Evolutionary conservation across 2,329 filamentous ascomycete species (phyloP).

Genomic region (Aspergillus hiratsukae): DNA sequence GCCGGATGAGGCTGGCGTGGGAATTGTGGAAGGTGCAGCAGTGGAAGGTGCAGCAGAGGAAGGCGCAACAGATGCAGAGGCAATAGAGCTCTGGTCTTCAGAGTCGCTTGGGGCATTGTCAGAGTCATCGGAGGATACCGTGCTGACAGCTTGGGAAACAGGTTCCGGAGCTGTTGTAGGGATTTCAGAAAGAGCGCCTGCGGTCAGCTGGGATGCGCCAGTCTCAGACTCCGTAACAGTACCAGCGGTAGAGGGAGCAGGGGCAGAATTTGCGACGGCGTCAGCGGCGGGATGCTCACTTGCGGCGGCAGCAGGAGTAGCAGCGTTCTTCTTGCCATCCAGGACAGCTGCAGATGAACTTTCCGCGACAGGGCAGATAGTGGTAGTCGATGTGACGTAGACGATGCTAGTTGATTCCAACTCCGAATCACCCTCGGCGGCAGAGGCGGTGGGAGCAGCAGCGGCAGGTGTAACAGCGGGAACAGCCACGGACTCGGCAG

Average conservation of each 20-base stretch:
- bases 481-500: not conserved
- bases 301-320: not conserved
- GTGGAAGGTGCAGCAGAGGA: not conserved
- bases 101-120: not conserved
- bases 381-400: conserved; percentile 12
- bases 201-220: not conserved
- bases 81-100: not conserved
- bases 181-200: not conserved
- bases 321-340: not conserved
- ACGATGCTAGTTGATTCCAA: conserved; percentile 5
- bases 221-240: not conserved
- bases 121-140: not conserved
- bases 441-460: not conserved
- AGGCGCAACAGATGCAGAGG: not conserved
- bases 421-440: not conserved
- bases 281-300: not conserved
- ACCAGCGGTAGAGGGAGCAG: not conserved
- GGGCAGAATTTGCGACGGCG: not conserved
- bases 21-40: not conserved
- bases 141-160: not conserved
- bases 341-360: not conserved
- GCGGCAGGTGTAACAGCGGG: not conserved
- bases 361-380: conserved; percentile 14
- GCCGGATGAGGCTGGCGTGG: not conserved
- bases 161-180: not conserved